Evolutionary conservation across 1,139 yeast species (phyloP), one percentile per base, ranked within the genome.

Genomic region (Insectozyma bohioensis): DNA sequence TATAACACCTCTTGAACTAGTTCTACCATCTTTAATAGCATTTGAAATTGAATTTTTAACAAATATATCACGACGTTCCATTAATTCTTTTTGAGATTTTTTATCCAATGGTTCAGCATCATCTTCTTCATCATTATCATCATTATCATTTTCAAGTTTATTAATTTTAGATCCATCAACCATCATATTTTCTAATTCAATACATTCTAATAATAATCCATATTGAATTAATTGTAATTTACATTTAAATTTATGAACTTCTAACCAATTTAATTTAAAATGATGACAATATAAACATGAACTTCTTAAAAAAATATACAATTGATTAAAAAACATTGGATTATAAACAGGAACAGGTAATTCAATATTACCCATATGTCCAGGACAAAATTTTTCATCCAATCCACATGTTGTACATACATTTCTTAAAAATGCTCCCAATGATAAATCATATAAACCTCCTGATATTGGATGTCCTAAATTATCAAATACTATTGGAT

Each of bases 281-380:
- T 75, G 80, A 57, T 86, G 95, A 63, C 99, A 94, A 63, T 79
- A 90, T 39, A 92, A 72, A 73, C 99, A 94, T 17, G 92, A 66
- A 26, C 92, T 75, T 58, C 97, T 74, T 52, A 94, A 70, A 50
- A 83, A 80, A 40, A 85, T 74, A 66, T 82, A 92, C 70, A 94
- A 70, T 61, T 92, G 97, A 54, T 80, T 78, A 77, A 94, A 92
- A 55, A 94, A 92, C 51, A 94, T 66, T 12, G 98, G 97, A 56
- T 88, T 92, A 67, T 88, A 94, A 29, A 87, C 95, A 5, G 97
- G 95, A 24, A 87, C 83, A 7, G 98, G 98, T 47, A 94, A 74
- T 57, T 92, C 97, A 40, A 94, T 88, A 60, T 94, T 98, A 39
- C 99, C 99, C 63, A 87, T 88, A 60, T 94, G 99, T 23, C 99